phyloP scores from a whole-genome alignment of 768 basidiomycete species.

The Auricularia cornea region DNA sequence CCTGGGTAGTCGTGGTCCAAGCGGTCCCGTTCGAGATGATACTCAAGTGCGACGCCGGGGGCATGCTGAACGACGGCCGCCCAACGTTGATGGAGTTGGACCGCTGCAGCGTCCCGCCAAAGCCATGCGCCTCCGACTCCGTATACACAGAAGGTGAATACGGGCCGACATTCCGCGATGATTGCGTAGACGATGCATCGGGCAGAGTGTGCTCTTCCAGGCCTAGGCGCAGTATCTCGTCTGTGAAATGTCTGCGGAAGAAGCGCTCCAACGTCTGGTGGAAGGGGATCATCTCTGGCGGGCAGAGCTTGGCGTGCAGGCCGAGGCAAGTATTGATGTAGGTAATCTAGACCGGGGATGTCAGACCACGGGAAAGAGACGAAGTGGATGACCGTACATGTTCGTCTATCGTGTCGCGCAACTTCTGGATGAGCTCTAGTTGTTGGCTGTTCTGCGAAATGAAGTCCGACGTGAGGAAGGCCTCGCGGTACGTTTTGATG shows the following conservation, averaged over 20 bases:
- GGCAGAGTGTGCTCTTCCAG: constrained; percentile 31
- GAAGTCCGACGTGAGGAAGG: constrained; percentile 69
- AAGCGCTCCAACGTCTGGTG: constrained; percentile 83
- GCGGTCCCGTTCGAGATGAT: background rate
- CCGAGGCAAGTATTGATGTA: constrained; percentile 78
- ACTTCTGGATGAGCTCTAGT: constrained; percentile 58
- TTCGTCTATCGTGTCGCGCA: constrained; percentile 70
- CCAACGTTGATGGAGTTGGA: background rate
- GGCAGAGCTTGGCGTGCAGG: constrained; percentile 74
- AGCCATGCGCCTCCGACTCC: background rate
- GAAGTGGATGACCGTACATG: constrained; percentile 54
- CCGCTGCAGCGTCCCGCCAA: background rate
- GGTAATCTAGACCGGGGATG: constrained; percentile 41
- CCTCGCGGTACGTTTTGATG: constrained; percentile 64
- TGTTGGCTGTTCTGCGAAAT: constrained; percentile 59
- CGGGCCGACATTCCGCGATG: background rate
- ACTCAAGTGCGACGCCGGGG: background rate
- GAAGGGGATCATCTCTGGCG: constrained; percentile 84
- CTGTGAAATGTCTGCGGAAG: constrained; percentile 76
- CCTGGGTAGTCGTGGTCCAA: background rate
- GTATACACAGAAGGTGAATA: background rate
- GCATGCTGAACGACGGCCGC: constrained; percentile 1
- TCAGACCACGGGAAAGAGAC: background rate
- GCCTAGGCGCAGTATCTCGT: constrained; percentile 67
- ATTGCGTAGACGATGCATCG: background rate